Evolutionary conservation across 768 basidiomycete species (phyloP), one percentile per base, ranked within the genome.

Genomic region (Amanita muscaria): DNA sequence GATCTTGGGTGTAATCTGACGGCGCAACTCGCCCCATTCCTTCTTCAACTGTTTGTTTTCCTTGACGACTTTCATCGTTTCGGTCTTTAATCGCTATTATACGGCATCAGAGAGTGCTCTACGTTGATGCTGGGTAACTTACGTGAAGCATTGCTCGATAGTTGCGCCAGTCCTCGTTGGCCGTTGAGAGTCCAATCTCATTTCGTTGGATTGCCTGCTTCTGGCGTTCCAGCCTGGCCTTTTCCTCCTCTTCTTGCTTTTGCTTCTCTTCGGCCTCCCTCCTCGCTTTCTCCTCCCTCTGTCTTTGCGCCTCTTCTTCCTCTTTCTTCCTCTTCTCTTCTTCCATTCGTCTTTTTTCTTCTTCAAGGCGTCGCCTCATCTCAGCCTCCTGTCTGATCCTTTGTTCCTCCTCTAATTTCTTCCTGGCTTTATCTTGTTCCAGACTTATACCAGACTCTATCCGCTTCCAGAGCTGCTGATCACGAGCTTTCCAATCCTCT

Each of bases 1-100:
- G 37, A 94, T 80, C 61, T 85, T 90, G 22, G 88, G 86, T 3
- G 79, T 88, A 39, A 94, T 88, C 54, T 80, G 74, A 35, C 91
- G 77, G 19, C 90, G 80, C 40, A 73, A 68, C 40, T 70, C 72
- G 41, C 70, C 77, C 79, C 85, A 89, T 21, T 70, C 63, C 9
- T 78, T 63, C 58, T 79, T 85, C 46, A 70, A 55, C 4, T 60
- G 59, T 37, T 72, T 67, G 53, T 80, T 60, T 3, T 57, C 59
- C 59, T 90, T 91, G 48, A 91, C 79, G 29, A 61, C 55, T 39
- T 68, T 73, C 68, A 88, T 76, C 19, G 76, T 66, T 25, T 78
- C 74, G 2, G 64, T 60, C 66, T 92, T 92, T 41, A 88, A 66
- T 42, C 61, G 57, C 77, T 90, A 51, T 44, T 8, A 30, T 31